These are phyloP conservation scores for Talaromyces amestolkiae DNA, from an alignment of 2,329 filamentous ascomycete genomes.

Conservation along the genomic window DNA sequence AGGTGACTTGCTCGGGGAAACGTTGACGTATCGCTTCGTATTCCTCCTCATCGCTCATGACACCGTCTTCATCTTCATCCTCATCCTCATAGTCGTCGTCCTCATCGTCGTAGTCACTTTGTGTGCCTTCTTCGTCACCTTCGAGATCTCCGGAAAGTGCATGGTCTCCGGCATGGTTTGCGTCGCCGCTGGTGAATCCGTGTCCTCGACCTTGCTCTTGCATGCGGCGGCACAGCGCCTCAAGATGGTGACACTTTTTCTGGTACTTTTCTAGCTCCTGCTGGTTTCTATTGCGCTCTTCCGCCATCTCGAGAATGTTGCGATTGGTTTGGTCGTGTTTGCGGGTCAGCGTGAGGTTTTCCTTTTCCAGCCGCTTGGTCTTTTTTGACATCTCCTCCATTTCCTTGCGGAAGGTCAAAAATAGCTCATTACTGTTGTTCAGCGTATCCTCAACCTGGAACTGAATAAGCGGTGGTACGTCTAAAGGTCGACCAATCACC, in stretches of 20 bases:
- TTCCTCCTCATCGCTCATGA: slow-evolving; percentile 56
- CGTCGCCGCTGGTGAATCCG: slow-evolving; percentile 56
- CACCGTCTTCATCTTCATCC: slow-evolving; percentile 64
- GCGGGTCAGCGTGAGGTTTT: slow-evolving; percentile 84
- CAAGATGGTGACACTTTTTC: slow-evolving; percentile 85
- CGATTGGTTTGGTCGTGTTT: slow-evolving; percentile 92
- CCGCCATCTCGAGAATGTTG: slow-evolving; percentile 96
- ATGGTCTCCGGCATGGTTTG: slow-evolving; percentile 17
- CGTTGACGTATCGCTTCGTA: slow-evolving; percentile 44
- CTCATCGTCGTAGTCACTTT: slow-evolving; percentile 54
- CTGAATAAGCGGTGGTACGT: slow-evolving; percentile 14
- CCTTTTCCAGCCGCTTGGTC: slow-evolving; percentile 93
- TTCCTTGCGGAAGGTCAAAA: slow-evolving; percentile 94
- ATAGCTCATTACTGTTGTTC: slow-evolving; percentile 97
- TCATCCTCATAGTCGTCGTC: slow-evolving; percentile 61
- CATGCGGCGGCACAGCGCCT: slow-evolving; percentile 93
- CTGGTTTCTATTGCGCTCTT: slow-evolving; percentile 76
- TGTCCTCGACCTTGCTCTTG: slow-evolving; percentile 86
- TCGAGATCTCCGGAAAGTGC: slow-evolving; percentile 50
- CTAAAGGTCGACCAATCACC: slow-evolving; percentile 29
- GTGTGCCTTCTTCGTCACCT: slow-evolving; percentile 49
- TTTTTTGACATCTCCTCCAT: slow-evolving; percentile 99
- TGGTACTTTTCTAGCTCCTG: slow-evolving; percentile 75
- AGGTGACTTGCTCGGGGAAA: slow-evolving; percentile 27
- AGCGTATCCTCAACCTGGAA: slow-evolving; percentile 93